Evolutionary conservation across 148 eudicot species (phyloP).

Genomic region (Vaccinium corymbosum): DNA sequence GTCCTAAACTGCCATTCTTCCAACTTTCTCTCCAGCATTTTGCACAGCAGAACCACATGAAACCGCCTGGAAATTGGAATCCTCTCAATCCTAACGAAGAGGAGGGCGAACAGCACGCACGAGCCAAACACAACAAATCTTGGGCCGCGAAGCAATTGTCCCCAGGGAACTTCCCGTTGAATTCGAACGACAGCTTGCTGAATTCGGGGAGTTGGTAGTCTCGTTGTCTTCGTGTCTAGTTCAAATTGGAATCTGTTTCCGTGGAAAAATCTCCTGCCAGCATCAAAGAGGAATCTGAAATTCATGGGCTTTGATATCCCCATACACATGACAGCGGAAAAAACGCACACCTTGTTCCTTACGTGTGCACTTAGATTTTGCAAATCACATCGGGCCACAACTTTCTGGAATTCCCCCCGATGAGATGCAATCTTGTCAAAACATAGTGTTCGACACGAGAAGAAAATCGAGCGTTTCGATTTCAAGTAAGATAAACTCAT

Average conservation of each 20-base stretch:
- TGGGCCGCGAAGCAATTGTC: neutral
- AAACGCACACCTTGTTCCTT: neutral
- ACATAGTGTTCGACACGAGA: neutral
- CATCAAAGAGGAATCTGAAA: neutral
- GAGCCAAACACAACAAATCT: neutral
- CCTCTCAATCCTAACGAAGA: slow-evolving; percentile 17
- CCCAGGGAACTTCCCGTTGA: too few species aligned
- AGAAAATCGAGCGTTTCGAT: neutral
- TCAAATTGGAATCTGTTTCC: neutral
- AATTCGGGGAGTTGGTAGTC: neutral
- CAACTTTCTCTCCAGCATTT: neutral
- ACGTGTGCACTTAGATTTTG: neutral
- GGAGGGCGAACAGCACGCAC: neutral
- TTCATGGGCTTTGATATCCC: neutral
- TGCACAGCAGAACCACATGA: slow-evolving; percentile 17
- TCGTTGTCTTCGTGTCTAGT: neutral
- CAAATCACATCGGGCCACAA: neutral
- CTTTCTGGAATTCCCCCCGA: neutral
- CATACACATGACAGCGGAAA: neutral
- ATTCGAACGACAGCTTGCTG: neutral
- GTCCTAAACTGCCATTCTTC: slow-evolving; percentile 7
- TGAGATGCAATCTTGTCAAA: neutral
- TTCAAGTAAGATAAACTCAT: neutral
- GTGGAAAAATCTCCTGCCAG: neutral
- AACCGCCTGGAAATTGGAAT: slow-evolving; percentile 23